phyloP scores from a whole-genome alignment of 352 stramenopile species.

The Phytophthora pini region DNA sequence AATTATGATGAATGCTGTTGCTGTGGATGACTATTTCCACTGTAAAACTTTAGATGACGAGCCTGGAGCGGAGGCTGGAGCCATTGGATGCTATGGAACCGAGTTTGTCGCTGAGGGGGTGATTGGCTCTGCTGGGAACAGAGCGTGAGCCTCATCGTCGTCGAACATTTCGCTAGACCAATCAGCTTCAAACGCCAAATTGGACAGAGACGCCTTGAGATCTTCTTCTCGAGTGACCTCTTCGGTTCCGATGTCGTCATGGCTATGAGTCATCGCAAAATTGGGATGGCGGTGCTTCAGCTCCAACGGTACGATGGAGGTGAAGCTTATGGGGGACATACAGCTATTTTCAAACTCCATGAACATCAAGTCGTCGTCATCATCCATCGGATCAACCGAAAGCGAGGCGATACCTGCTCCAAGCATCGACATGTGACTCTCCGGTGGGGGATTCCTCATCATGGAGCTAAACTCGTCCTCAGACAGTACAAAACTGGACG shows the following conservation, averaged over 20 bases:
- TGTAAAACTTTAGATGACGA: slow-evolving; percentile 34
- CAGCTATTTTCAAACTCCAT: slow-evolving; percentile 39
- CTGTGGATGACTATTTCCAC: slow-evolving; percentile 22
- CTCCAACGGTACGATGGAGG: slow-evolving; percentile 54
- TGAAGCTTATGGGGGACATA: slow-evolving; percentile 33
- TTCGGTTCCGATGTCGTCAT: slow-evolving; percentile 22
- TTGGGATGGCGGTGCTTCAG: slow-evolving; percentile 49
- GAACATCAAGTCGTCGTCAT: slow-evolving; percentile 42
- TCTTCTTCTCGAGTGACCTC: slow-evolving; percentile 35
- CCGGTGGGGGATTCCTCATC: slow-evolving; percentile 26
- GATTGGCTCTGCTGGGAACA: slow-evolving; percentile 19
- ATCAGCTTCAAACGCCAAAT: slow-evolving; percentile 82
- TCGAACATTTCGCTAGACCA: slow-evolving; percentile 53
- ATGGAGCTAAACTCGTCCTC: slow-evolving; percentile 65
- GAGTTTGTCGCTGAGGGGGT: slow-evolving; percentile 11
- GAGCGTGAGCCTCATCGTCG: slow-evolving; percentile 15
- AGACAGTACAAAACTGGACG: slow-evolving; percentile 75
- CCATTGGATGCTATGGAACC: slow-evolving; percentile 14
- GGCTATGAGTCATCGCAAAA: slow-evolving; percentile 29
- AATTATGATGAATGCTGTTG: slow-evolving; percentile 16
- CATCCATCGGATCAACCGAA: slow-evolving; percentile 13
- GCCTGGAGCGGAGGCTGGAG: slow-evolving; percentile 15
- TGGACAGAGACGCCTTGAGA: slow-evolving; percentile 58
- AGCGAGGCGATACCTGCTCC: slow-evolving; percentile 5
- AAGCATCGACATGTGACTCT: slow-evolving; percentile 12